A percentile compares a stretch with the other conserved stretches of the same genome.
Evolutionary conservation across 1,284 basidiomycete species (phyloP).

Genomic region (Wolfiporia cocos): DNA sequence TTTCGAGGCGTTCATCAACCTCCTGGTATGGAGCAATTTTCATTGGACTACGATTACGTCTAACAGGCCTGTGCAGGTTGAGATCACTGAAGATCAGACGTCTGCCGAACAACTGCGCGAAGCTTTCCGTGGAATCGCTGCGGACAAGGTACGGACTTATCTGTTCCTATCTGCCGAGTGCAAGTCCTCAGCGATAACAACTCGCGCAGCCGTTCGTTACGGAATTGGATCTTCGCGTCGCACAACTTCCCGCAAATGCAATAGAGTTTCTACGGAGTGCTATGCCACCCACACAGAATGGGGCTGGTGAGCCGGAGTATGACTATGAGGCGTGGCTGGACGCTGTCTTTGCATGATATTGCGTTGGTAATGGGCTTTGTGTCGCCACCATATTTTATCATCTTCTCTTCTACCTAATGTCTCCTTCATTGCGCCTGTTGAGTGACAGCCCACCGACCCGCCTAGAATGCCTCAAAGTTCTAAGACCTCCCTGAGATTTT

Average conservation of each 20-base stretch:
- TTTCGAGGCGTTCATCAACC: conserved; percentile 93
- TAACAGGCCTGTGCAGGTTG: conserved; percentile 51
- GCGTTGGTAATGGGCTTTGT: too few relatives aligned
- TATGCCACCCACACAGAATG: conserved; percentile 53
- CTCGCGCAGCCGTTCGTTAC: conserved; percentile 83
- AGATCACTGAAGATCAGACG: conserved; percentile 94
- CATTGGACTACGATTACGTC: background rate
- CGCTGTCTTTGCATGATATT: conserved; percentile 62
- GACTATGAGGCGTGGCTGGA: conserved; percentile 78
- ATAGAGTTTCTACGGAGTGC: conserved; percentile 82
- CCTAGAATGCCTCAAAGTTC: too few relatives aligned
- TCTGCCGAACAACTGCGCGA: conserved; percentile 90
- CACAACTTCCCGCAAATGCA: conserved; percentile 74
- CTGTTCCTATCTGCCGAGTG: background rate
- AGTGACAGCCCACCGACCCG: too few relatives aligned
- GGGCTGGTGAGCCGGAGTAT: conserved; percentile 58
- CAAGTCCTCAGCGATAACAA: background rate
- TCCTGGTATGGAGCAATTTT: conserved; percentile 54
- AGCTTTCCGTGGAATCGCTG: conserved; percentile 89
- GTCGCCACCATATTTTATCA: too few relatives aligned
- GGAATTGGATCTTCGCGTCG: conserved; percentile 86
- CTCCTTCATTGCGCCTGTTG: too few relatives aligned
- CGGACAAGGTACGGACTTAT: conserved; percentile 67
- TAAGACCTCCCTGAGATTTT: too few relatives aligned
- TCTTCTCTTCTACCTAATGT: too few relatives aligned